A percentile compares a stretch with the other conserved stretches of the same genome.
These are phyloP conservation scores for Kodamaea sp. DNA, from an alignment of 1,139 yeast species.

Conservation along the genomic window DNA sequence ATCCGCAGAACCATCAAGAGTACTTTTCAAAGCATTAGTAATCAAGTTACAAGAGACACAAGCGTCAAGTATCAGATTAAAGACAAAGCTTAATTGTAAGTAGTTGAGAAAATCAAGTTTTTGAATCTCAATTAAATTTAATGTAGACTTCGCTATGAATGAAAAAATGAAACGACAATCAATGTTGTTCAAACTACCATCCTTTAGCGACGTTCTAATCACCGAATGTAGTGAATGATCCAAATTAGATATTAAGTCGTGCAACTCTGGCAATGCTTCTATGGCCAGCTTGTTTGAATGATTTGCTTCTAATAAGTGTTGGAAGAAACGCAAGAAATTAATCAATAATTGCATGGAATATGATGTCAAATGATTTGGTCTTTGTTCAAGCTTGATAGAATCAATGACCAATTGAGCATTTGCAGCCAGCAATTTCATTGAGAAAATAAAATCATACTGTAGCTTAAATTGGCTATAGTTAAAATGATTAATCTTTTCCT, in stretches of 20 bases:
- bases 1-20: constrained; percentile 3
- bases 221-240: not conserved
- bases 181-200: not conserved
- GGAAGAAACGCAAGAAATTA: constrained; percentile 1
- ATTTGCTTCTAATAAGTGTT: constrained; percentile 1
- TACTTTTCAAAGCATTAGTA: constrained; percentile 4
- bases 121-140: not conserved
- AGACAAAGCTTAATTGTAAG: constrained; percentile 3
- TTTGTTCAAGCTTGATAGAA: not conserved
- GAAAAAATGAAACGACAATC: no score
- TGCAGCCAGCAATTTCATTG: constrained; percentile 5
- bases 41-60: constrained; percentile 2
- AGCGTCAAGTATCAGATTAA: constrained; percentile 1
- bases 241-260: not conserved
- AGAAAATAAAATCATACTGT: constrained; percentile 8
- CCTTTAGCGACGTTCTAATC: not conserved
- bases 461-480: constrained; percentile 4
- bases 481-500: constrained; percentile 7
- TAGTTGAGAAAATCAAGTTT: not conserved
- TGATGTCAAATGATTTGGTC: constrained; percentile 1
- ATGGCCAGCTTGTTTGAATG: not conserved
- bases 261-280: no score
- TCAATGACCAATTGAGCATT: constrained; percentile 5
- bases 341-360: constrained; percentile 1
- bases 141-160: no score